Evolutionary conservation across 306 rosid species (phyloP).

Genomic region (Delonix regia): DNA sequence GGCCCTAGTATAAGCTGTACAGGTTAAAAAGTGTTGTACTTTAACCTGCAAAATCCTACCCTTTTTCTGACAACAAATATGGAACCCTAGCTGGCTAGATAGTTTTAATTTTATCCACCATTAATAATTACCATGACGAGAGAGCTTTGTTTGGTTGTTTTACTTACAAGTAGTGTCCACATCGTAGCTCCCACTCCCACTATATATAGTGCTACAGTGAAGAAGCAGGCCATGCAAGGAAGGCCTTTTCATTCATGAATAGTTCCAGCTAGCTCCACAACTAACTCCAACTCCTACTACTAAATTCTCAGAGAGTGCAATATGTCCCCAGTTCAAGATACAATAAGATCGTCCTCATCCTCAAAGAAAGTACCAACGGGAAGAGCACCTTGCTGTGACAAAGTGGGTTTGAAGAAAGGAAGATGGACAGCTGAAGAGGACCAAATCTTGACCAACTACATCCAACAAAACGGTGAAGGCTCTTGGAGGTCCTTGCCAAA

Average conservation of each 20-base stretch:
- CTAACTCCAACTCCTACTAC: background rate
- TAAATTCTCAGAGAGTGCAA: background rate
- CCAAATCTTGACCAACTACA: conserved; percentile 62
- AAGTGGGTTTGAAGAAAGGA: conserved; percentile 76
- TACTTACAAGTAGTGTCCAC: background rate
- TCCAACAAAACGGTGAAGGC: conserved; percentile 71
- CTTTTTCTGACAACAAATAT: background rate
- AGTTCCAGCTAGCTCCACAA: background rate
- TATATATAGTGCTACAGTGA: conserved; percentile 22
- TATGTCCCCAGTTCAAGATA: background rate
- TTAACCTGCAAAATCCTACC: background rate
- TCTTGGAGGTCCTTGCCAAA: conserved; percentile 85
- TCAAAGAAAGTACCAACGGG: conserved; percentile 38
- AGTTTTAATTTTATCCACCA: too few relatives aligned
- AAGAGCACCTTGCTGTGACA: conserved; percentile 83
- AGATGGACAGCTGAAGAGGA: conserved; percentile 94
- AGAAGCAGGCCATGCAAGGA: background rate
- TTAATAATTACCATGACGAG: too few relatives aligned
- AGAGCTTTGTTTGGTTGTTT: too few relatives aligned
- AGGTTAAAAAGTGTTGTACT: background rate
- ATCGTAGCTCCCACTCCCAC: background rate
- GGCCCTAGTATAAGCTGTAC: background rate
- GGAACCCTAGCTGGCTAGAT: too few relatives aligned
- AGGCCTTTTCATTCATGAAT: background rate
- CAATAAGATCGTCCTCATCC: background rate